These are phyloP conservation scores for Meira nashicola DNA, from an alignment of 1,284 basidiomycete genomes.

Conservation along the genomic window DNA sequence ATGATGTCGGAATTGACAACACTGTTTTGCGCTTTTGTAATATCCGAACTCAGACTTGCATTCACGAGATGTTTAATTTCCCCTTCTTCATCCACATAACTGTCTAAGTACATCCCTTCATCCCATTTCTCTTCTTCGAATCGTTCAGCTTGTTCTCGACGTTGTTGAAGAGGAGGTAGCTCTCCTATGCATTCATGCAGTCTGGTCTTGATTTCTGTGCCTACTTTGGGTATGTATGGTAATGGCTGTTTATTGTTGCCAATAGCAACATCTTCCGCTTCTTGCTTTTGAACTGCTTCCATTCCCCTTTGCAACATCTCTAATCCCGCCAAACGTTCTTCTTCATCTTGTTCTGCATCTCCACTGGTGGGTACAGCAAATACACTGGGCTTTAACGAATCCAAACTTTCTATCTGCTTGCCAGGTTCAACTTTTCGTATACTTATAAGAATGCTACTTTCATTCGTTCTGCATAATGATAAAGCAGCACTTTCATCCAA, in stretches of 20 bases:
- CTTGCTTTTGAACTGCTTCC: neutral
- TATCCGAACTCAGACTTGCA: neutral
- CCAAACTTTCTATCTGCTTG: neutral
- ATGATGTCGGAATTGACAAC: neutral
- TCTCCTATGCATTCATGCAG: slow-evolving; percentile 1
- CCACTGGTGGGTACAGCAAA: neutral
- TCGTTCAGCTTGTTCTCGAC: neutral
- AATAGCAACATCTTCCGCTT: neutral
- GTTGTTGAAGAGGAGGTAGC: neutral
- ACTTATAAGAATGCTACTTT: no score
- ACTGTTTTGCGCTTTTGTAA: neutral
- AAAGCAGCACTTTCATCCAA: neutral
- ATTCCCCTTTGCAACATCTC: slow-evolving; percentile 4
- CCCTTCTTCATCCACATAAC: neutral
- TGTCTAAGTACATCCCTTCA: slow-evolving; percentile 7
- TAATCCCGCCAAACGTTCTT: neutral
- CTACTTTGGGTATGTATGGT: neutral
- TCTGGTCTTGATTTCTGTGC: neutral
- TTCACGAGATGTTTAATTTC: neutral
- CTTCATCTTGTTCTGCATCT: neutral
- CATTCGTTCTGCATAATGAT: neutral
- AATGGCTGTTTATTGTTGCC: no score
- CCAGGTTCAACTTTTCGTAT: neutral
- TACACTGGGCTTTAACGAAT: neutral
- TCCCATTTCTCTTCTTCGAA: neutral